These are phyloP conservation scores for Exophiala spinifera DNA, from an alignment of 2,329 filamentous ascomycete genomes.

Conservation along the genomic window DNA sequence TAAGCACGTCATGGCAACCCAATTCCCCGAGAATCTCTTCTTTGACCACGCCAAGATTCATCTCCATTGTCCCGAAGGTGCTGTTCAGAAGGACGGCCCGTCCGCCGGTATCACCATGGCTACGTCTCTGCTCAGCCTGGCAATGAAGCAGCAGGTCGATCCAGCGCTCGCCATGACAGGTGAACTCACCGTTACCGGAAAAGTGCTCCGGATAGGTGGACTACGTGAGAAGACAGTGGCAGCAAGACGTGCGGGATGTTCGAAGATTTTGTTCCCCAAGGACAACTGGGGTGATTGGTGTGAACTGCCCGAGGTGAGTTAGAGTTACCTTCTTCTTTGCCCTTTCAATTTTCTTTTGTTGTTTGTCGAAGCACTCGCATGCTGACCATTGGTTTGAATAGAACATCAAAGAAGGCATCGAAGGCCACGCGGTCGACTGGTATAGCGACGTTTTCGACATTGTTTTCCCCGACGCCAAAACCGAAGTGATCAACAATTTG, in stretches of 20 bases:
- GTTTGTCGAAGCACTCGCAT: not conserved
- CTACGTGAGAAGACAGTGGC: constrained; percentile 96
- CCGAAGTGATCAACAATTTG: constrained; percentile 64
- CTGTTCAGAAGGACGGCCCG: constrained; percentile 88
- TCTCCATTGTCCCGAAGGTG: constrained; percentile 93
- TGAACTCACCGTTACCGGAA: constrained; percentile 93
- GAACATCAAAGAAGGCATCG: constrained; percentile 97
- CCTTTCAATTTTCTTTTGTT: too few relatives aligned
- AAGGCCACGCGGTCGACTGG: constrained; percentile 88
- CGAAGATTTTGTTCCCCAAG: constrained; percentile 87
- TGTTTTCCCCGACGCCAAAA: constrained; percentile 80
- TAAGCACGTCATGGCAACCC: constrained; percentile 79
- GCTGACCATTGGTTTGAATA: constrained; percentile 65
- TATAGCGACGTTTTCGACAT: constrained; percentile 91
- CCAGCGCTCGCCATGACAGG: constrained; percentile 96
- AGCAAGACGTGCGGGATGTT: constrained; percentile 85
- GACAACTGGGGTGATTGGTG: constrained; percentile 98
- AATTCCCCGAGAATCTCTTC: constrained; percentile 88
- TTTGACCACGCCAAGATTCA: constrained; percentile 95
- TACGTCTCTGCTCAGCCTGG: constrained; percentile 83
- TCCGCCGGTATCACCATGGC: constrained; percentile 98
- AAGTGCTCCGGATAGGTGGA: constrained; percentile 91
- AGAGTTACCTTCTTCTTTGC: not conserved
- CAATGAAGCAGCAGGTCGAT: constrained; percentile 71
- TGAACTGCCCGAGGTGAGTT: constrained; percentile 86